Base-by-base conservation (phyloP, 163 green algal species). In the Chloromonas sp. region DNA sequence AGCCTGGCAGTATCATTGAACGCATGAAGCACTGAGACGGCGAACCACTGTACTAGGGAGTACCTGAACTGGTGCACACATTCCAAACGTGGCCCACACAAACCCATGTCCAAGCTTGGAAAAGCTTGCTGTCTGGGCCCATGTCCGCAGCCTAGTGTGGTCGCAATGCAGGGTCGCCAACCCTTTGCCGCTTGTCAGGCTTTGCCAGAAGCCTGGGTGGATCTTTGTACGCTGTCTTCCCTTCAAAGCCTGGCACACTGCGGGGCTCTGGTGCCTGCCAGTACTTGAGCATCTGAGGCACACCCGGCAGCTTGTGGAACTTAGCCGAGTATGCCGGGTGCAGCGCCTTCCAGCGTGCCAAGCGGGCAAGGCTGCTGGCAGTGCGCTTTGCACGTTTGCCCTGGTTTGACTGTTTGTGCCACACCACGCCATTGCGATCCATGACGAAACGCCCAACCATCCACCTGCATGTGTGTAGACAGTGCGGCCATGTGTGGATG, bases 321-420 rank as follows among this genome's bases (percentile, higher is more conserved):
- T 66, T 71, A 3, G 0, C 70, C 0, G 2, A 14, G n/a, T 82
- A 81, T 15, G 86, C 71, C 2, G n/a, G 2, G 0, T 66, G 58
- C 15, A 89, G 80, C 13, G 86, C 78, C 86, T 89, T 89, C 83
- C 79, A 86, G 70, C 82, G 78, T 79, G 84, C 84, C 5, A 89
- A 83, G 0, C 86, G 70, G 3, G 74, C 83, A 2, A 89, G 83
- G 2, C 77, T 70, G 0, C 60, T 80, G 8, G 71, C 80, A 0
- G 3, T 78, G 59, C 85, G 85, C 79, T n/a, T 58, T 61, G 83
- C 61, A 61, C 86, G 86, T 58, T 85, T 60, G 36, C 70, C 78
- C 70, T 71, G 84, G 71, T 86, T 86, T 70, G 86, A 82, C 79
- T 89, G 86, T 3, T 84, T 84, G 83, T 89, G 86, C 86, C 86